Conservation (phyloP, 2,329 filamentous ascomycete genomes). For the Chaetoscypha palmicola region DNA sequence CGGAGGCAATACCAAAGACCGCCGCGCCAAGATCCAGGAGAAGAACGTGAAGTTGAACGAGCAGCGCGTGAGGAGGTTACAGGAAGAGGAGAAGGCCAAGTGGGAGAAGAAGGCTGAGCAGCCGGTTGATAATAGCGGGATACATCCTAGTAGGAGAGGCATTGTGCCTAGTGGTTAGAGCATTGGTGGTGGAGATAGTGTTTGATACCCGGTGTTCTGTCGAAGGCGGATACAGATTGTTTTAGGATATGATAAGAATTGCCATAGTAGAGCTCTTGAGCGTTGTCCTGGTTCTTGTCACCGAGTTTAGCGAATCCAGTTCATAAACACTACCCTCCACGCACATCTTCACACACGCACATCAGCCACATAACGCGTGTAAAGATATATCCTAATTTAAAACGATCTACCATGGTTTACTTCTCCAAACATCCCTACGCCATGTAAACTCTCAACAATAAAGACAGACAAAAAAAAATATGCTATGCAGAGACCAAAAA, state of each 20-base stretch:
- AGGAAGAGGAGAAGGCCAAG: constrained; percentile 26
- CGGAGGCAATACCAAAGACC: constrained; percentile 66
- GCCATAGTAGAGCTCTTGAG: too few species aligned
- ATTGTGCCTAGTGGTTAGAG: constrained; percentile 18
- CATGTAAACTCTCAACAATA: too few species aligned
- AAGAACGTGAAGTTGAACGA: constrained; percentile 85
- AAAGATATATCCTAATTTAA: not conserved
- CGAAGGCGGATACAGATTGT: too few species aligned
- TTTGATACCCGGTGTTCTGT: not conserved
- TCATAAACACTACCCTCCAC: too few species aligned
- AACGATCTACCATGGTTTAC: not conserved
- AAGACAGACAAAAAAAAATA: too few species aligned
- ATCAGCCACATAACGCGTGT: too few species aligned
- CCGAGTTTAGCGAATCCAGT: too few species aligned
- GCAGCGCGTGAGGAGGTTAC: constrained; percentile 28
- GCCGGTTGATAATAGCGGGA: constrained; percentile 23
- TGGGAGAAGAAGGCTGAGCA: constrained; percentile 14
- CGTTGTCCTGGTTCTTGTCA: too few species aligned
- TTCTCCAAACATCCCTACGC: too few species aligned
- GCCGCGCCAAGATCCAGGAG: constrained; percentile 68
- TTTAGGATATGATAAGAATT: too few species aligned
- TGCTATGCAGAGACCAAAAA: constrained; percentile 8
- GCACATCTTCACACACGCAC: too few species aligned
- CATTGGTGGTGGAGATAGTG: not conserved
- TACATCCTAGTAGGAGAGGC: constrained; percentile 27